Base-by-base conservation (phyloP, 371 early-diverging fungal genomes). In the Parasitella parasitica region DNA sequence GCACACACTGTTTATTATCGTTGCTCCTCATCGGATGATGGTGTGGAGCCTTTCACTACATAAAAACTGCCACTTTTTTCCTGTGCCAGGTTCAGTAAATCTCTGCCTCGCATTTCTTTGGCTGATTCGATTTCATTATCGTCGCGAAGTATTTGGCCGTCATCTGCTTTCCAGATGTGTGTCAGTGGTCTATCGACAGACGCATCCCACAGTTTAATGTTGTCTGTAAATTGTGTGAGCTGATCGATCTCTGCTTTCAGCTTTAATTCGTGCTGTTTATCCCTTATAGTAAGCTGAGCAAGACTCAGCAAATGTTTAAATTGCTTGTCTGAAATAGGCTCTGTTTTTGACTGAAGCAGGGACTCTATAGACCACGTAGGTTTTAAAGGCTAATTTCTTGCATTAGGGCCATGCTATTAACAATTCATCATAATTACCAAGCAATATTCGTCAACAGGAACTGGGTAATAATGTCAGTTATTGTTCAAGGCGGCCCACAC, bases 61-160 rank as follows among this genome's bases (percentile, higher is more conserved):
- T 76, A 76, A 52, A 76, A 76, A 43, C 73, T 39, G 3, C 76
- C 76, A 61, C 73, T 73, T 27, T 55, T 70, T 43, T 69, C 51
- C 24, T 59, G 36, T 20, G 77, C 77, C 13, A 67, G 41, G 8
- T 63, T 37, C 30, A 77, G 54, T 43, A 77, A 52, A 6, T 32
- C 64, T 24, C 77, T 59, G 7, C 75, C 74, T 18, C 54, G 28
- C 9, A 36, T 13, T 37, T 64, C 63, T 3, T 57, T 34, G 13
- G 34, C 15, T 1, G 52, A 26, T 52, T 63, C 55, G 11, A 54
- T 35, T 16, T 48, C 6, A 4, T 58, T 24, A 38, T 72, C 72
- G n/a, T 50, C 28, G 24, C 72, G 65, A 32, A 66, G 43, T n/a
- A 48, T 12, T 38, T 68, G 57, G 0, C 75, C 63, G 9, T 30